Evolutionary conservation across 1,139 yeast species (phyloP), one percentile per base, ranked within the genome.

Genomic region (Spencermartinsiella ligniputridi): DNA sequence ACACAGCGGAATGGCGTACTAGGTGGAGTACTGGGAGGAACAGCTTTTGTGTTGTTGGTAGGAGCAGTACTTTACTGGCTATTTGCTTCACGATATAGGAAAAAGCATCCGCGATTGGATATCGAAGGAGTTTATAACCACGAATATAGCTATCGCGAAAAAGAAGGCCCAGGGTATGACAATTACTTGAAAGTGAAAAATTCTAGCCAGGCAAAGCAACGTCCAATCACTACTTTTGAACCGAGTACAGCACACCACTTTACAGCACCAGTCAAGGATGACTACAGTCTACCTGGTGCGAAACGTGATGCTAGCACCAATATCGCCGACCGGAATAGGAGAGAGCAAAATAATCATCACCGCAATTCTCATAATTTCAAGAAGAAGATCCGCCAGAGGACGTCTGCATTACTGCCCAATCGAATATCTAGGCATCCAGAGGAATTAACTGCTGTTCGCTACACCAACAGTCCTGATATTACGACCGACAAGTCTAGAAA

Each of bases 11-110:
- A 38, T 20, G 48, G 45, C 11, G 46, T 46, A 9, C 49, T 51
- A 13, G 54, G 55, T 15, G 52, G 47, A 6, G 44, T 49, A 13
- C 37, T 51, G 9, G 55, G 55, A 3, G 54, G 52, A 1, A 39
- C 41, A 11, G 39, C 49, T 24, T 33, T 45, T 12, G 24, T 45
- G n/a, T 32, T 46, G 11, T 21, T 50, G 16, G 36, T 50, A 6
- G 18, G 22, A 6, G 45, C 48, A 36, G 3, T 45, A 9, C 19
- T 41, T 15, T 49, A 44, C 32, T 43, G 45, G 38, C 25, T 21
- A 12, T 34, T 24, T 37, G 17, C 17, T 25, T 22, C 21, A n/a
- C 9, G 36, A 11, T 5, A 9, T 15, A 17, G 36, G 5, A 19
- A 16, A 15, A 16, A n/a, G 36, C 36, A 33, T 16, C 36, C 22